Percentiles rank a stretch among this genome's conserved stretches.
Conservation (phyloP, 306 rosid species). For the Inga leiocalycina region DNA sequence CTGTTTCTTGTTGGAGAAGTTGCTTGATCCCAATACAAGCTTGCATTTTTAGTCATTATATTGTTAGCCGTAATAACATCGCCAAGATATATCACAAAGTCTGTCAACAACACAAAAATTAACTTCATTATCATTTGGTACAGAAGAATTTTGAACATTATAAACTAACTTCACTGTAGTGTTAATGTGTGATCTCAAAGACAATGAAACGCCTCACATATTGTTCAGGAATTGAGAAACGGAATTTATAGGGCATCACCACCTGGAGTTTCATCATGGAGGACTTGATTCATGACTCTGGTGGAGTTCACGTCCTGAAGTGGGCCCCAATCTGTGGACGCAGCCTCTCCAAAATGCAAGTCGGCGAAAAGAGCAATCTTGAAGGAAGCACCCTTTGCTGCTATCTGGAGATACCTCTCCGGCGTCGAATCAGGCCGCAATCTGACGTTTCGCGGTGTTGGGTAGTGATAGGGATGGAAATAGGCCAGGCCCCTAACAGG, state of each 20-base stretch:
- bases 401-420: constrained; percentile 39
- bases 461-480: too few species aligned
- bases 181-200: too few species aligned
- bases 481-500: too few species aligned
- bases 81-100: constrained; percentile 84
- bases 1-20: constrained; percentile 65
- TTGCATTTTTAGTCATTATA: constrained; percentile 67
- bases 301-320: constrained; percentile 65
- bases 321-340: constrained; percentile 76
- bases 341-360: constrained; percentile 79
- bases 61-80: constrained; percentile 87
- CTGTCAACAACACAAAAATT: constrained; percentile 41
- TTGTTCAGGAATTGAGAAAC: background rate
- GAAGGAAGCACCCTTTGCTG: constrained; percentile 40
- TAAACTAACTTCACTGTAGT: too few species aligned
- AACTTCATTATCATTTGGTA: constrained; percentile 19
- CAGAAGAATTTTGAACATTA: background rate
- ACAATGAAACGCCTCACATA: background rate
- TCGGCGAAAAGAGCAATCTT: constrained; percentile 73
- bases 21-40: constrained; percentile 78
- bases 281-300: constrained; percentile 57
- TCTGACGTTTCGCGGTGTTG: background rate
- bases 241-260: background rate
- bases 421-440: constrained; percentile 10
- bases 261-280: constrained; percentile 47